A percentile compares a stretch with the other conserved stretches of the same genome.
These are phyloP conservation scores for Plenodomus tracheiphilus DNA, from an alignment of 2,329 filamentous ascomycete species.

Conservation along the genomic window DNA sequence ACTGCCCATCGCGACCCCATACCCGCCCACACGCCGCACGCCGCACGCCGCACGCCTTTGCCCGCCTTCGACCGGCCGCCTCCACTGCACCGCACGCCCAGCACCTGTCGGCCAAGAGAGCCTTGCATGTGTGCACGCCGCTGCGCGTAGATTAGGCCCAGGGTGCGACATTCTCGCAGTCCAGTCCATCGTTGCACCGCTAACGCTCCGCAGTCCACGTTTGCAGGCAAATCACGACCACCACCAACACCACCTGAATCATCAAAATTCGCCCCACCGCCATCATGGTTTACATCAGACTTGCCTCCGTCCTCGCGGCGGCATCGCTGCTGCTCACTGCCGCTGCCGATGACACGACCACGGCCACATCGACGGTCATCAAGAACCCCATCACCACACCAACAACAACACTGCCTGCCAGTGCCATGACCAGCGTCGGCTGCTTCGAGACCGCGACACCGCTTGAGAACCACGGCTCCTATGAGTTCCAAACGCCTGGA, in stretches of 20 bases:
- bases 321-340: constrained; percentile 34
- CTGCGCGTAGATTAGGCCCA: constrained; percentile 22
- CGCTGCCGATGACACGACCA: constrained; percentile 15
- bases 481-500: constrained; percentile 58
- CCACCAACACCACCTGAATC: constrained; percentile 5
- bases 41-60: constrained; percentile 2
- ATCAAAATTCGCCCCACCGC: constrained; percentile 7
- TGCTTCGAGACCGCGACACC: constrained; percentile 57
- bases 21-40: no score
- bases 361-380: constrained; percentile 12
- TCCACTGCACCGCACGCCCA: constrained; percentile 1
- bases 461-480: constrained; percentile 53
- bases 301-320: constrained; percentile 37
- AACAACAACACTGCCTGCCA: constrained; percentile 31
- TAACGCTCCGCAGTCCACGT: constrained; percentile 28
- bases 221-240: constrained; percentile 18
- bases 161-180: constrained; percentile 20
- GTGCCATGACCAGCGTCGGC: constrained; percentile 46
- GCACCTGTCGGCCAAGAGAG: constrained; percentile 2
- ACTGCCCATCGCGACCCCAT: constrained; percentile 2
- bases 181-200: constrained; percentile 9
- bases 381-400: constrained; percentile 35
- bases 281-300: constrained; percentile 40
- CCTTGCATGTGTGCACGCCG: constrained; percentile 27
- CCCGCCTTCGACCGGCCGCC: constrained; percentile 4